Conservation (phyloP, 208 protist species). For the Naegleria lovaniensis region DNA sequence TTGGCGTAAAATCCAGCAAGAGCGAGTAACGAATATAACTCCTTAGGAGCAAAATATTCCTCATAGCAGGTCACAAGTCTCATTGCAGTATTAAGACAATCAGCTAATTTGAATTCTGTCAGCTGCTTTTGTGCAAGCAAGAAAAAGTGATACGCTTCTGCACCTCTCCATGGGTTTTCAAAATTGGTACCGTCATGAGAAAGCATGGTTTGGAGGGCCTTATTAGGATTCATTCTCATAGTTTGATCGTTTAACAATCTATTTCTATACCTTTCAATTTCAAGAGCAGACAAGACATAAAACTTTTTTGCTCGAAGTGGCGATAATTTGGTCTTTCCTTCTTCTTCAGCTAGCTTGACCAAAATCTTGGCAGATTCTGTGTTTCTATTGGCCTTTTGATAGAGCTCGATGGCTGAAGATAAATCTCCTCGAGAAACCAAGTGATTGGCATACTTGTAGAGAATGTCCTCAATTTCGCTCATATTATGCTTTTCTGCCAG, state of each 20-base stretch:
- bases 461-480: constrained; percentile 70
- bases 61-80: constrained; percentile 78
- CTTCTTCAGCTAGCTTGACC: constrained; percentile 64
- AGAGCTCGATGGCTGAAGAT: constrained; percentile 89
- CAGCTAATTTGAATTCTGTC: constrained; percentile 60
- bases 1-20: constrained; percentile 80
- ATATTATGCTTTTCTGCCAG: constrained; percentile 81
- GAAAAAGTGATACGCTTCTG: constrained; percentile 91
- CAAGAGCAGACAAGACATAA: constrained; percentile 85
- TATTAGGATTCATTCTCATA: constrained; percentile 49
- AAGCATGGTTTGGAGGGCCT: constrained; percentile 53
- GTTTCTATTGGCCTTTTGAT: constrained; percentile 84
- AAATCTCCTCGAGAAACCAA: constrained; percentile 73
- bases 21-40: constrained; percentile 86
- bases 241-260: constrained; percentile 39
- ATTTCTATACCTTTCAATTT: constrained; percentile 77
- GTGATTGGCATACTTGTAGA: constrained; percentile 70
- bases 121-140: constrained; percentile 78
- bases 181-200: constrained; percentile 58
- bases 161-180: constrained; percentile 78
- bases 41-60: constrained; percentile 69
- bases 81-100: constrained; percentile 33
- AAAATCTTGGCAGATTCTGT: constrained; percentile 84
- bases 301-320: constrained; percentile 86
- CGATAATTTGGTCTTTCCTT: constrained; percentile 53